Base-by-base conservation (phyloP, 179 eudicot genomes). In the Silene vulgaris region DNA sequence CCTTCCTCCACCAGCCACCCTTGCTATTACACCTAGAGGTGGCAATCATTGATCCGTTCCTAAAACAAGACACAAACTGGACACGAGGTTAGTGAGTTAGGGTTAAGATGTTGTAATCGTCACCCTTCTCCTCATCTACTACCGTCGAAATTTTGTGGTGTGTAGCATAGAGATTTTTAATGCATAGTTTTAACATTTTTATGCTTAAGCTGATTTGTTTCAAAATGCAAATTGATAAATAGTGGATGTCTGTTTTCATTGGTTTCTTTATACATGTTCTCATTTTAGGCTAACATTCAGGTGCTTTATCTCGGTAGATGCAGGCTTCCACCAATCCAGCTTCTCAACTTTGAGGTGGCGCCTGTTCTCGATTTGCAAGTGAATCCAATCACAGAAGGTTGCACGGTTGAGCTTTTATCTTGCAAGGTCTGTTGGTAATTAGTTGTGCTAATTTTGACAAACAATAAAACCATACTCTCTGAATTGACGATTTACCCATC, bases 341-440 rank as follows among this genome's bases (percentile, higher is more conserved):
- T 93, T 78, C 82, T 93, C 64, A 91, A 84, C 76, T 90, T 93
- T 84, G 93, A 85, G 77, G 98, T 93, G 72, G 88, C 92, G 19
- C 98, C 98, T 66, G 93, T 91, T 64, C 20, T 93, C 65, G 96
- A 86, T 77, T 84, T 93, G 79, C 85, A 80, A 81, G 90, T 93
- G 68, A 90, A 73, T 35, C 86, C 96, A 76, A 87, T 91, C 56
- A 79, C 68, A 82, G 87, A 91, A 81, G 87, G 84, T 71, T 93
- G 97, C 71, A 75, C 75, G 12, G 92, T 93, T 70, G 92, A 93
- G 85, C 74, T 93, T 85, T 71, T 93, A 76, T 93, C 97, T 76
- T 93, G 98, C 90, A 90, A 87, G 96, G 97, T 72, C 75, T 57
- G 75, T 93, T 78, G 82, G 81, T 80, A 76, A 52, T 16, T 65